A percentile compares a stretch with the other conserved stretches of the same genome.
These are phyloP conservation scores for Lithohypha guttulata DNA, from an alignment of 2,329 filamentous ascomycete genomes.

Conservation along the genomic window DNA sequence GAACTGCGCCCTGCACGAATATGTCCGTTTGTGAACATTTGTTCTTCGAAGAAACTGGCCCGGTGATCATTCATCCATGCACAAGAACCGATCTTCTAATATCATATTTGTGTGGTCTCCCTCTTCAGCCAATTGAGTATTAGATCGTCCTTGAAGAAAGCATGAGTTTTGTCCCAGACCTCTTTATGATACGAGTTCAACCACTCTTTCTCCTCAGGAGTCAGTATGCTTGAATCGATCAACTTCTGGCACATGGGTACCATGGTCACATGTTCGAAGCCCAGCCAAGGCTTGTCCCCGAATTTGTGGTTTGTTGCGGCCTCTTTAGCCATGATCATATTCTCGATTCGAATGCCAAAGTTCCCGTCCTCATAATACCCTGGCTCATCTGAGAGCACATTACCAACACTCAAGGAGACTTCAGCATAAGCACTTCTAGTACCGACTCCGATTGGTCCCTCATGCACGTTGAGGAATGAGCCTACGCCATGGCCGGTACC, in stretches of 20 bases:
- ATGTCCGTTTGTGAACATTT: no score
- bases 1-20: no score
- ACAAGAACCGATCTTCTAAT: no score
- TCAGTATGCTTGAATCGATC: conserved; percentile 65
- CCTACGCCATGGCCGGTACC: conserved; percentile 94
- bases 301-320: conserved; percentile 79
- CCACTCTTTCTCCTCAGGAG: conserved; percentile 66
- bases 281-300: conserved; percentile 85
- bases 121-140: conserved; percentile 72
- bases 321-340: conserved; percentile 82
- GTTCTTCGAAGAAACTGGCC: no score
- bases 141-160: conserved; percentile 62
- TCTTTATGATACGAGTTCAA: conserved; percentile 76
- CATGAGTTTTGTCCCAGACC: conserved; percentile 69
- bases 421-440: conserved; percentile 86
- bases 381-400: conserved; percentile 91
- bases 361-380: conserved; percentile 94
- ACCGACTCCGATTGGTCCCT: conserved; percentile 92
- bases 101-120: conserved; percentile 39
- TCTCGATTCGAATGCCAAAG: conserved; percentile 94
- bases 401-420: conserved; percentile 78
- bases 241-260: conserved; percentile 86
- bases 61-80: no score
- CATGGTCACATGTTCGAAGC: conserved; percentile 96
- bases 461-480: conserved; percentile 91